Evolutionary conservation across 2,329 filamentous ascomycete species (phyloP).

Genomic region (Colletotrichum eremochloae): DNA sequence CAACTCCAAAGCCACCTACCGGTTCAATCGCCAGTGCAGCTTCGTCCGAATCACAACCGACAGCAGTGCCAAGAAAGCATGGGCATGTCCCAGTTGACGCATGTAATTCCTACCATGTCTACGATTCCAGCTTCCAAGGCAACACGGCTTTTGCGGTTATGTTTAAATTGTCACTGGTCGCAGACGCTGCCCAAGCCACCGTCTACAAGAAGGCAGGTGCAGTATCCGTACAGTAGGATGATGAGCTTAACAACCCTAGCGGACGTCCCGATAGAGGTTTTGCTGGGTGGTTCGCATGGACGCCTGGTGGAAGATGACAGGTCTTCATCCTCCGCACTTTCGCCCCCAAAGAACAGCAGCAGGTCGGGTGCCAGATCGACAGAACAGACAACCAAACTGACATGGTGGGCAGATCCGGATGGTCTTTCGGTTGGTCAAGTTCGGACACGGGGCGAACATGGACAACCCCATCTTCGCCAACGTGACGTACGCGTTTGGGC

Average conservation of each 20-base stretch:
- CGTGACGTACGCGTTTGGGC: constrained; percentile 64
- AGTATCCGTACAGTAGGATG: too few relatives aligned
- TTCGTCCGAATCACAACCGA: constrained; percentile 34
- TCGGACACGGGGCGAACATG: constrained; percentile 58
- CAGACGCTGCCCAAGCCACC: constrained; percentile 49
- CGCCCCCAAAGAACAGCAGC: constrained; percentile 55
- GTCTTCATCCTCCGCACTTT: constrained; percentile 55
- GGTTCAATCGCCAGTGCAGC: constrained; percentile 9
- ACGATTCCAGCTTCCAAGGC: constrained; percentile 51
- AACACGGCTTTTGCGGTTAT: constrained; percentile 51
- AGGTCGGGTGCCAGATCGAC: constrained; percentile 48
- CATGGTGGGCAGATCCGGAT: constrained; percentile 61
- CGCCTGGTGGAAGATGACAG: constrained; percentile 54
- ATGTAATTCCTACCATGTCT: constrained; percentile 52
- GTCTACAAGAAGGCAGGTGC: constrained; percentile 49
- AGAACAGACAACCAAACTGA: constrained; percentile 47
- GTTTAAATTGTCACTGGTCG: constrained; percentile 48
- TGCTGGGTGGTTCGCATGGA: constrained; percentile 59
- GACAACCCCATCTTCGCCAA: constrained; percentile 62
- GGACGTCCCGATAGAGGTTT: constrained; percentile 44
- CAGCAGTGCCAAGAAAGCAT: constrained; percentile 50
- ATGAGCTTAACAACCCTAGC: fast-evolving
- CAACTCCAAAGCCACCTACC: background rate
- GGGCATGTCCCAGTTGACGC: constrained; percentile 50
- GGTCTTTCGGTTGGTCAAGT: constrained; percentile 72